A percentile compares a stretch with the other conserved stretches of the same genome.
These are phyloP conservation scores for Colletotrichum sidae DNA, from an alignment of 2,329 filamentous ascomycete species.

Conservation along the genomic window DNA sequence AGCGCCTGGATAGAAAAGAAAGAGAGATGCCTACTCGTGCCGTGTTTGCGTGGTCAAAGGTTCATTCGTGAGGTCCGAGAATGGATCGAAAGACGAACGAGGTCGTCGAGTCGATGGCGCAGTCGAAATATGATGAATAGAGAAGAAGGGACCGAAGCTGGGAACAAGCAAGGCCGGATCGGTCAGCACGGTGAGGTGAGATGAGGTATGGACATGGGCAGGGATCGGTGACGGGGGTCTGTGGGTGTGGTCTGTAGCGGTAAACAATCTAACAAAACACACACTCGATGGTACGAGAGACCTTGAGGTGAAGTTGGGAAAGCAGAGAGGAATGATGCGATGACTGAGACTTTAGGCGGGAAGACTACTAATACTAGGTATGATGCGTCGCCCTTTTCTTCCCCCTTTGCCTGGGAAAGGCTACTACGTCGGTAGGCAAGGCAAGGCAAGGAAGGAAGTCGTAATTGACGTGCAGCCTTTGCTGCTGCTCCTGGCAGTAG, in stretches of 20 bases:
- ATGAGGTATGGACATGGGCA: slow-evolving; percentile 5
- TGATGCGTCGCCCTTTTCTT: background rate
- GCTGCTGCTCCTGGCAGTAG: background rate
- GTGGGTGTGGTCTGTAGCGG: slow-evolving; percentile 3
- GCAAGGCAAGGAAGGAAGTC: too few relatives aligned
- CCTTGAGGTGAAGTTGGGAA: too few relatives aligned
- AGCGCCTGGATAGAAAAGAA: background rate
- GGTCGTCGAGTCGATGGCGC: background rate
- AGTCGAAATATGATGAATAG: background rate
- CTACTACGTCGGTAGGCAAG: too few relatives aligned
- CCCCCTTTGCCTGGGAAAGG: background rate
- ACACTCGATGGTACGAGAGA: background rate
- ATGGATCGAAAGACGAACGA: slow-evolving; percentile 2
- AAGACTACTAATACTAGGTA: too few relatives aligned
- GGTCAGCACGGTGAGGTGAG: slow-evolving; percentile 21
- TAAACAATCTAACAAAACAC: background rate
- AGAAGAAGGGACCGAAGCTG: slow-evolving; percentile 6
- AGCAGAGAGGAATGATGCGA: slow-evolving; percentile 10
- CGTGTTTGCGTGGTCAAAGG: slow-evolving; percentile 1
- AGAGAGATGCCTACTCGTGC: too few relatives aligned
- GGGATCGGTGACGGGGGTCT: slow-evolving; percentile 1
- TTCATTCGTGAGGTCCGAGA: slow-evolving; percentile 3
- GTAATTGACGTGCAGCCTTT: too few relatives aligned
- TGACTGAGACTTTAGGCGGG: background rate
- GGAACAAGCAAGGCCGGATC: background rate